Conservation (phyloP, 768 basidiomycete species). For the Gloeophyllum trabeum region DNA sequence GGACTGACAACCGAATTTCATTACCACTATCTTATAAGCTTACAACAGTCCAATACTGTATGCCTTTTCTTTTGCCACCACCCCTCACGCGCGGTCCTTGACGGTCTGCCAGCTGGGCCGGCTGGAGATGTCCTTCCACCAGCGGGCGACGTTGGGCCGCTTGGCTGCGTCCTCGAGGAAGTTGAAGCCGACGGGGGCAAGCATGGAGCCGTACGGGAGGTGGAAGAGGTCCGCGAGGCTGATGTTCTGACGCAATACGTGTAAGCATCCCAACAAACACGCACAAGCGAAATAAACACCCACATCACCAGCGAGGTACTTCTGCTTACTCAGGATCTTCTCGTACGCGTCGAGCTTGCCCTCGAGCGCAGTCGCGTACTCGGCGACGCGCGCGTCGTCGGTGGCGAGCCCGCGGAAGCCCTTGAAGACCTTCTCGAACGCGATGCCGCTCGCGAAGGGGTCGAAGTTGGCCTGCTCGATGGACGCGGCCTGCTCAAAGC, state of each 20-base stretch:
- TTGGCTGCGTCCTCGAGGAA: constrained; percentile 17
- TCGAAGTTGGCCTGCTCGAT: constrained; percentile 47
- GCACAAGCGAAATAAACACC: constrained; percentile 1
- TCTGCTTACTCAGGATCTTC: constrained; percentile 39
- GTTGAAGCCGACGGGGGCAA: constrained; percentile 14
- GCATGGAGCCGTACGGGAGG: constrained; percentile 30
- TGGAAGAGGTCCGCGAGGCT: constrained; percentile 52
- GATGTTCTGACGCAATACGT: constrained; percentile 19
- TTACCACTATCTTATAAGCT: not conserved
- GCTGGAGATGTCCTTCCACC: constrained; percentile 38
- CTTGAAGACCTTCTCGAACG: constrained; percentile 41
- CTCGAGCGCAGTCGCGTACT: constrained; percentile 18
- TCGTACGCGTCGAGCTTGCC: constrained; percentile 44
- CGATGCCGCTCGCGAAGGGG: constrained; percentile 26
- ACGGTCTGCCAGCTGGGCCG: constrained; percentile 37
- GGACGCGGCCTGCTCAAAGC: constrained; percentile 29
- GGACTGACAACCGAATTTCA: too few relatives aligned
- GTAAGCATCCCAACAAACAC: not conserved
- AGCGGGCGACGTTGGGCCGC: constrained; percentile 34
- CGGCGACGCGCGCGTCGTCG: constrained; percentile 19
- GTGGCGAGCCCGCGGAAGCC: constrained; percentile 14
- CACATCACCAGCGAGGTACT: constrained; percentile 33
- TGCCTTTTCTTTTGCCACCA: not conserved
- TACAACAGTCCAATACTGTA: too few relatives aligned
- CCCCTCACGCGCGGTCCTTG: constrained; percentile 19